Conservation (phyloP, 345 rosid genomes). For the Orychophragmus violaceus region DNA sequence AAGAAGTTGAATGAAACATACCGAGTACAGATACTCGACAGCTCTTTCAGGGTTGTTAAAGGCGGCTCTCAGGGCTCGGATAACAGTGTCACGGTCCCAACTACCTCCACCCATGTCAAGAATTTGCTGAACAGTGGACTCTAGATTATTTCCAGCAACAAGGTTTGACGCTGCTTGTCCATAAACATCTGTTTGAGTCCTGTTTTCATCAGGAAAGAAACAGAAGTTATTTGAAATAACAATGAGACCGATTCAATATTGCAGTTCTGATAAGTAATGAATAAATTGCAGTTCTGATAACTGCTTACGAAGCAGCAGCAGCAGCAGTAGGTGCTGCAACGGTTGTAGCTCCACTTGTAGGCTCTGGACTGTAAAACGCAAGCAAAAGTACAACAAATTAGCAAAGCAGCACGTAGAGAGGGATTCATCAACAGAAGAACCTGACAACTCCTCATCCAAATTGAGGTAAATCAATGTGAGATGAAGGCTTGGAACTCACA, state of each 20-base stretch:
- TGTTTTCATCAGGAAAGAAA: slow-evolving; percentile 27
- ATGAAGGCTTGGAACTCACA: slow-evolving; percentile 20
- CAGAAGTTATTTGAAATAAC: not conserved
- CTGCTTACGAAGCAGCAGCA: slow-evolving; percentile 35
- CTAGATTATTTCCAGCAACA: slow-evolving; percentile 78
- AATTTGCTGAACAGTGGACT: slow-evolving; percentile 81
- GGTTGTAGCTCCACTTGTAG: slow-evolving; percentile 24
- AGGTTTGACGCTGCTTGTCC: slow-evolving; percentile 93
- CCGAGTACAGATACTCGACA: slow-evolving; percentile 91
- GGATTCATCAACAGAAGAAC: not conserved
- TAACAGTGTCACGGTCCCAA: slow-evolving; percentile 87
- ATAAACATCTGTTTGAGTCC: slow-evolving; percentile 56
- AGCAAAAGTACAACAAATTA: slow-evolving; percentile 4
- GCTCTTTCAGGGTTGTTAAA: slow-evolving; percentile 96
- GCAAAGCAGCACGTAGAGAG: not conserved
- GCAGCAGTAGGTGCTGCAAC: slow-evolving; percentile 31
- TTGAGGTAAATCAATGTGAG: not conserved
- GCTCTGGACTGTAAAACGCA: slow-evolving; percentile 21
- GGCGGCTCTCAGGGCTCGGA: slow-evolving; percentile 90
- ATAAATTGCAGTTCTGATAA: slow-evolving; percentile 13
- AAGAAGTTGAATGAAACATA: slow-evolving; percentile 29
- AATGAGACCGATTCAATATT: not conserved
- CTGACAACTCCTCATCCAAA: not conserved
- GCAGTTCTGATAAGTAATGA: slow-evolving; percentile 14
- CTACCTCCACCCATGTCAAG: slow-evolving; percentile 97